These are phyloP conservation scores for Deinandra increscens DNA, from an alignment of 129 eudicot species.

Conservation along the genomic window DNA sequence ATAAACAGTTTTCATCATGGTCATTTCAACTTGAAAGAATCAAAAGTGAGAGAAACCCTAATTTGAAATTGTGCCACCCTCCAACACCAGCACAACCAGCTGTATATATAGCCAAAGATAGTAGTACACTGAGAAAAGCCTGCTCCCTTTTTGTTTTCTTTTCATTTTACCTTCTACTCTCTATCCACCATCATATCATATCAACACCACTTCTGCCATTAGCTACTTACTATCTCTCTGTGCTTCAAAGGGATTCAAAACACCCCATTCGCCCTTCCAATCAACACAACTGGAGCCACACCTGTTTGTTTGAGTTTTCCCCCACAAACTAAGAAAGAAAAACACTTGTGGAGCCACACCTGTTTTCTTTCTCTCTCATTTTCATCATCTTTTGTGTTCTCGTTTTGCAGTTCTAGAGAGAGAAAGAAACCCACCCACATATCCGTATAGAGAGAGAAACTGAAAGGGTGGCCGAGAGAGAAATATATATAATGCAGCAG, in stretches of 20 bases:
- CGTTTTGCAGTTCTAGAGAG: constrained; percentile 23
- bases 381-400: constrained; percentile 15
- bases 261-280: constrained; percentile 24
- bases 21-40: constrained; percentile 9
- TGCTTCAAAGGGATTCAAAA: constrained; percentile 24
- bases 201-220: constrained; percentile 22
- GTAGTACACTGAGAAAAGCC: constrained; percentile 41
- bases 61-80: constrained; percentile 35
- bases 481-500: constrained; percentile 62
- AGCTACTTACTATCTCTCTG: too few species aligned
- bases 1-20: constrained; percentile 12
- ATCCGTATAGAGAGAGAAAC: constrained; percentile 15
- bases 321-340: constrained; percentile 7
- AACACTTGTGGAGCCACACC: constrained; percentile 28
- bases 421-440: constrained; percentile 26
- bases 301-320: constrained; percentile 16
- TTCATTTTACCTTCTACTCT: constrained; percentile 12
- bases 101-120: constrained; percentile 42
- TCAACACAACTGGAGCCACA: constrained; percentile 30
- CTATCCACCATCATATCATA: constrained; percentile 15
- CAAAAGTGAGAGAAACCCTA: constrained; percentile 25
- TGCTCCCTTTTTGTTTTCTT: constrained; percentile 42
- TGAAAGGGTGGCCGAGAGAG: constrained; percentile 2
- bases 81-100: constrained; percentile 37
- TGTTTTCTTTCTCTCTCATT: constrained; percentile 17